Base-by-base conservation (phyloP, 176 grass and related monocot genomes). In the Neostapfia colusana region DNA sequence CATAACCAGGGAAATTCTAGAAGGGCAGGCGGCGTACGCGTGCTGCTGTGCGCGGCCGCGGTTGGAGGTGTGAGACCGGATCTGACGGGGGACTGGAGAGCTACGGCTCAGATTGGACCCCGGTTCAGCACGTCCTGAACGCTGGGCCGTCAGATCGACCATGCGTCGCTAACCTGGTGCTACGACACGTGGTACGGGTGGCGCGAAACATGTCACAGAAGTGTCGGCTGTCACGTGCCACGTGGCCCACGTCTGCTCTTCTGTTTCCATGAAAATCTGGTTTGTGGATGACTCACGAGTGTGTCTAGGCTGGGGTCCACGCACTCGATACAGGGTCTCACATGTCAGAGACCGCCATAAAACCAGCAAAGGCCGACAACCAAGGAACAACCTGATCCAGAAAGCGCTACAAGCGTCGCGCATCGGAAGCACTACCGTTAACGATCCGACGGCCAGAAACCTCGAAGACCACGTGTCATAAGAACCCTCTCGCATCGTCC, bases 401-500 rank as follows among this genome's bases (percentile, higher is more conserved):
- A 3, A 1, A 4, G 16, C 27, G 28, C 4, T 2, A 50, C 61
- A 65, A 24, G 13, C 2, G 44, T 50, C 61, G 34, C 31, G 31
- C 74, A 65, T 51, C 44, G 60, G 44, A 24, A 36, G 74, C 74
- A 7, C 18, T 64, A 4, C 3, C n/a, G 10, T 35, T 2, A 18
- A 23, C 6, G 43, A 77, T 77, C 74, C 27, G 18, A 77, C 61
- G 75, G 75, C 15, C 0, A 13, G 7, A 9, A 50, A 4, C 0
- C 1, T 0, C 0, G 1, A 1, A 20, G 0, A 44, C 75, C 75
- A 20, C 75, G 53, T 78, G 75, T 78, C 75, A 78, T 39, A 17
- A 13, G 93, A 85, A 90, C 8, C 15, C 25, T 90, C 93, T 15
- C 12, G 93, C 6, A 7, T 0, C 78, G 20, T 90, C 89, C 11